Base-by-base conservation (phyloP, 805 yeast species). In the Metschnikowia santaceciliae region DNA sequence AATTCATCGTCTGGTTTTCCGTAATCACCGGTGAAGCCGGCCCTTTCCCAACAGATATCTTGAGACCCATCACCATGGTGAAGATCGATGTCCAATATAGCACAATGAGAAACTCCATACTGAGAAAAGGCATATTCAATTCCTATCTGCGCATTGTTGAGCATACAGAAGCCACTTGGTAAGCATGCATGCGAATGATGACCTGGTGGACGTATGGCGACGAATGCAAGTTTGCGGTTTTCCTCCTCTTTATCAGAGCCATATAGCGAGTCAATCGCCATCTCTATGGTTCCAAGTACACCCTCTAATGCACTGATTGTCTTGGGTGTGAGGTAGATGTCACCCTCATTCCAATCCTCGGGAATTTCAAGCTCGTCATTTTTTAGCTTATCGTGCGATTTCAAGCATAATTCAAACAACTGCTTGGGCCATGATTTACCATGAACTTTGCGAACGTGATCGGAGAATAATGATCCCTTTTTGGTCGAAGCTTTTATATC, bases 11-110 rank as follows among this genome's bases (percentile, higher is more conserved):
- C 81, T 30, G 75, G 73, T 50, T 76, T 74, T n/a, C 77, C 77
- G 54, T 68, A 70, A 53, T 74, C 77, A 6, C 77, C 78, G 3
- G 60, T 49, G 58, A 81, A 78, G 0, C 89, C 88, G 0, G 87
- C 87, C 55, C 88, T 74, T 59, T 82, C 84, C 90, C 91, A 88
- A 59, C 91, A 83, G 26, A 88, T 84, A 64, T 88, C 95, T 60
- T 89, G 96, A 6, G 88, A 79, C 13, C 96, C 96, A 66, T 88
- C 96, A 15, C 96, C 96, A 62, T 88, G 96, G 62, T 88, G 96
- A 39, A 88, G 72, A 65, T 88, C 96, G 54, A 89, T 84, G 65
- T 88, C 96, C 32, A 88, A 67, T 17, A 88, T 85, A 0, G 86
- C 90, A 15, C 90, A 90, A 68, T 88, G 96, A 0, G 92, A 84